Evolutionary conservation across 1,139 yeast species (phyloP), one percentile per base, ranked within the genome.

Genomic region (Kluyveromyces sp.): DNA sequence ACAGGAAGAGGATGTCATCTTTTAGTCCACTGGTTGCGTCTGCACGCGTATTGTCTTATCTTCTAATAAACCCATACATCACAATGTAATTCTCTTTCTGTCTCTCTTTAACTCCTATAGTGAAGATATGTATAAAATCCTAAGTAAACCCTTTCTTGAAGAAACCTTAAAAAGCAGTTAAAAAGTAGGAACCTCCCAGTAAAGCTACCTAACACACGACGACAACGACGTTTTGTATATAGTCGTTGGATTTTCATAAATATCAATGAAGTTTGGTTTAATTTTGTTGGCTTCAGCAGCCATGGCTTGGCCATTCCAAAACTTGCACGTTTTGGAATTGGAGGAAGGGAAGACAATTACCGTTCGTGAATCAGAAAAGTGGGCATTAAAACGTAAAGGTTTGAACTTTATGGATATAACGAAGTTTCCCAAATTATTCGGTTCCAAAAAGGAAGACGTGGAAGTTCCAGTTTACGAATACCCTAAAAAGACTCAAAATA

Each of bases 371-470:
- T 61, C 64, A 5, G 81, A 81, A 42, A 81, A 85, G 62, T 63
- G 78, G 47, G 61, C 64, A 7, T 69, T 83, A 50, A 76, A 72
- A 58, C 71, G 82, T 47, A 64, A 71, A 29, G 81, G 83, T 40
- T 65, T 73, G 37, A 74, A 71, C 36, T 87, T 85, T 61, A 77
- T 87, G 54, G 96, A 88, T 65, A 74, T 87, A 37, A 85, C 96
- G 5, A 71, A 72, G 37, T 64, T 66, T 43, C 48, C 49, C 66
- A 65, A 37, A 50, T 59, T 72, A 45, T 67, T 73, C 34, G 60
- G 68, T 29, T 63, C 68, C 10, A 66, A 67, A 2, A 73, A 76
- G 4, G 53, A 63, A 2, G 59, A 59, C 29, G 71, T 66, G 7
- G 52, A 47, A 1, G 63, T 65, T 3, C 76, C 78, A 1, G 57